Evolutionary conservation across 345 rosid species (phyloP).

Genomic region (Hevea brasiliensis): DNA sequence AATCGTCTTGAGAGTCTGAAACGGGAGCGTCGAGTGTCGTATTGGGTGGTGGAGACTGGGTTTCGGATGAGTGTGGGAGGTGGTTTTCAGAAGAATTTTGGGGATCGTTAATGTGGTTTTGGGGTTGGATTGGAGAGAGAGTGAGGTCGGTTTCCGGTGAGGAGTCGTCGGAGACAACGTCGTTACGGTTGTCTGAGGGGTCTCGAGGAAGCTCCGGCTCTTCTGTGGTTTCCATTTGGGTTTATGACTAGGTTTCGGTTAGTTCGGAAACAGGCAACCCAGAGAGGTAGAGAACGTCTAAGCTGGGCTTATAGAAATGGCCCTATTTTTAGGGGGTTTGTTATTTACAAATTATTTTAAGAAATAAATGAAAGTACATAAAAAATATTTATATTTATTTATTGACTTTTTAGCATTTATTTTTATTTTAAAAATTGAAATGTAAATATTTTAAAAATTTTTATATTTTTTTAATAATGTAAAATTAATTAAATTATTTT

Average conservation of each 20-base stretch:
- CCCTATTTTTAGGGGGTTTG: no score
- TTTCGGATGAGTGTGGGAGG: constrained; percentile 37
- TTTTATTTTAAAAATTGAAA: no score
- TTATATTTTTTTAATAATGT: no score
- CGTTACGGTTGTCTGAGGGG: constrained; percentile 39
- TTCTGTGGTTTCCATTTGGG: constrained; percentile 10
- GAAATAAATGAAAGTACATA: no score
- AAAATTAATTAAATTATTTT: no score
- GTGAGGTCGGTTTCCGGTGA: constrained; percentile 52
- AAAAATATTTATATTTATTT: no score
- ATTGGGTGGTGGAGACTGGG: constrained; percentile 37
- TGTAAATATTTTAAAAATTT: no score
- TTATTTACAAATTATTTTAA: no score
- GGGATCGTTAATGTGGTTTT: constrained; percentile 34
- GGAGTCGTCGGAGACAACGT: constrained; percentile 45
- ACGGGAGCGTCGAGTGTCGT: constrained; percentile 44
- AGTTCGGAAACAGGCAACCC: background rate
- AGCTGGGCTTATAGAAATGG: no score
- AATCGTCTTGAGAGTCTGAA: constrained; percentile 70
- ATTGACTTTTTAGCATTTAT: no score
- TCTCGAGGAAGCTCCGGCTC: constrained; percentile 20
- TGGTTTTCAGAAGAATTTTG: constrained; percentile 45
- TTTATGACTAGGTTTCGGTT: background rate
- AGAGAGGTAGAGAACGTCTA: no score
- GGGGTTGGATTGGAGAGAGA: constrained; percentile 22